Evolutionary conservation across 1,139 yeast genomes (phyloP), one percentile per base, ranked within the genome.

Genomic region (Pichia sp.): DNA sequence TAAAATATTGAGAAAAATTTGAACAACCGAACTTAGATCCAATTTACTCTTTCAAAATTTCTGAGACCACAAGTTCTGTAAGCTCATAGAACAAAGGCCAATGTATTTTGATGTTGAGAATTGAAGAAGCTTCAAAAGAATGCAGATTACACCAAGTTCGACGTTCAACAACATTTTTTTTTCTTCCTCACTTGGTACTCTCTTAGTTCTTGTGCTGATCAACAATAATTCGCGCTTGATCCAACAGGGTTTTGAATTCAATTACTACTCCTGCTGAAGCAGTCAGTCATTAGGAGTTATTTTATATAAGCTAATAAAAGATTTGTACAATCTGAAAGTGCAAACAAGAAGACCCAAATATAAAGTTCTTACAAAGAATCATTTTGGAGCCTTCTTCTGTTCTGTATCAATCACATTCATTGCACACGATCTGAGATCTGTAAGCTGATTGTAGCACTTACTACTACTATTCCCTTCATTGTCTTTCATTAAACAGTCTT

Each of bases 401-500:
- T 34, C 45, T 4, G 32, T 24, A n/a, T 23, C 39, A 23, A 44
- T 44, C 11, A 44, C 41, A 10, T 18, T 19, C 37, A 42, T 28
- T 1, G 61, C 52, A 42, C 61, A 58, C 12, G 43, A 39, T 34
- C 60, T 46, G 15, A 58, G 40, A 4, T 35, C 45, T 4, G 41
- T 45, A 34, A 58, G 40, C 34, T 53, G 46, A 8, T 41, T 45
- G 19, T 47, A 40, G 31, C 61, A 58, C 31, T 50, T 45, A 12
- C 54, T 45, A n/a, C 50, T 51, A 24, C 48, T 43, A 18, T 52
- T 49, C 10, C 40, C 44, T 20, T 41, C 45, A 6, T 37, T 48
- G 24, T 55, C 53, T 28, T 41, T 38, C 30, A 41, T 60, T 38
- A 80, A 66, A 56, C 89, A 81, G 28, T 68, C 68, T 52, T 81